Base-by-base conservation (phyloP, 176 grass and related monocot genomes). In the Eragrostis curvula region DNA sequence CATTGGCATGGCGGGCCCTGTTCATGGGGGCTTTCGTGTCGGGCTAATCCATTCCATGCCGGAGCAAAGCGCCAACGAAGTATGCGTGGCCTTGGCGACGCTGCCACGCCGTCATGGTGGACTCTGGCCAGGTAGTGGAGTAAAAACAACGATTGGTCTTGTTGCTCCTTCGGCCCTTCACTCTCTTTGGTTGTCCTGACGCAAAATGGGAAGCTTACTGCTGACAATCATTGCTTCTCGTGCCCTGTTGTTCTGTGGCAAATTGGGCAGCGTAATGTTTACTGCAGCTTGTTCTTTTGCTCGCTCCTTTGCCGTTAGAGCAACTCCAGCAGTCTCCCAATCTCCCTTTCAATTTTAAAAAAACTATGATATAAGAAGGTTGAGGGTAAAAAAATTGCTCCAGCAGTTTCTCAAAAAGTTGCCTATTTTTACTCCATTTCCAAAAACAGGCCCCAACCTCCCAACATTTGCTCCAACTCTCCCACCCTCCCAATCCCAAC, bases 81-180 rank as follows among this genome's bases (percentile, higher is more conserved):
- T 86, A 24, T 71, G 67, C 66, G 12, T 73, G 80, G 48, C 66
- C 57, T 85, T 70, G 63, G 51, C 74, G 70, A 45, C 75, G 83
- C 62, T 86, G 80, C 61, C 84, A 80, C 67, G 8, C 77, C 70
- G 61, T 39, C 27, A 55, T 6, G 70, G 66, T 88, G 81, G 68
- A 47, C 39, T 17, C 30, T 32, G 61, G 29, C 61, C 6, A 28
- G 63, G 18, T 64, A 67, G 80, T 83, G 73, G 66, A 61, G 41
- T 28, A 45, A 79, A 66, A 30, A 46, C 66, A 71, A 70, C n/a
- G 21, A 51, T 29, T 1, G 57, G 36, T 66, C 71, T 29, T 0
- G 12, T 18, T 76, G 14, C 15, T 74, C 59, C 32, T 55, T 64
- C 7, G 14, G 6, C 9, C 47, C 16, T 46, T 36, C 3, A 36